Evolutionary conservation across 805 yeast species (phyloP).

Genomic region (Tetrapisispora arboricola): DNA sequence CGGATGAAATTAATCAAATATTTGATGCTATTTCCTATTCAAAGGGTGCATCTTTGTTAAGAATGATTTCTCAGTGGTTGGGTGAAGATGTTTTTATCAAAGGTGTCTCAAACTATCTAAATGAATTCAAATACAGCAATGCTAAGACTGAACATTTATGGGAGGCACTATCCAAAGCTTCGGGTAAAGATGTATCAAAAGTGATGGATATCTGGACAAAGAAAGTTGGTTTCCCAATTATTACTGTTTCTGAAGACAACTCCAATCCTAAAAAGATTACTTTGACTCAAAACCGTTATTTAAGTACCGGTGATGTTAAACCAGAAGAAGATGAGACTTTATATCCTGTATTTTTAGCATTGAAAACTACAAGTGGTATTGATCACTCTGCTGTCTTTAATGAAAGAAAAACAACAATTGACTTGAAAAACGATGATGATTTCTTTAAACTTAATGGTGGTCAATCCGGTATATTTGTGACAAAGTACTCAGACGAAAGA

Average conservation of each 20-base stretch:
- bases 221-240: conserved; percentile 67
- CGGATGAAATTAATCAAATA: conserved; percentile 73
- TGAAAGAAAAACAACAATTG: conserved; percentile 37
- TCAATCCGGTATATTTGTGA: conserved; percentile 66
- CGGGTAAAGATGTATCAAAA: conserved; percentile 60
- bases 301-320: conserved; percentile 67
- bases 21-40: conserved; percentile 78
- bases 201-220: conserved; percentile 79
- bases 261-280: conserved; percentile 31
- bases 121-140: conserved; percentile 67
- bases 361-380: conserved; percentile 47
- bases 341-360: conserved; percentile 63
- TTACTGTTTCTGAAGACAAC: conserved; percentile 51
- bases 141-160: conserved; percentile 70
- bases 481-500: conserved; percentile 58
- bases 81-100: conserved; percentile 68
- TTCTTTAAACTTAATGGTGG: conserved; percentile 66
- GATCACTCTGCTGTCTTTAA: conserved; percentile 51
- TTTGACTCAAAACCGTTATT: conserved; percentile 62
- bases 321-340: conserved; percentile 60
- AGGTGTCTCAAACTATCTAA: conserved; percentile 71
- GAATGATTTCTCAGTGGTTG: conserved; percentile 72
- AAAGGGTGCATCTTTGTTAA: conserved; percentile 69
- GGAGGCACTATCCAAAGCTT: conserved; percentile 58
- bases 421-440: conserved; percentile 32